A percentile compares a stretch with the other conserved stretches of the same genome.
phyloP scores from a whole-genome alignment of 148 eudicot species.

The Diospyros lotus region DNA sequence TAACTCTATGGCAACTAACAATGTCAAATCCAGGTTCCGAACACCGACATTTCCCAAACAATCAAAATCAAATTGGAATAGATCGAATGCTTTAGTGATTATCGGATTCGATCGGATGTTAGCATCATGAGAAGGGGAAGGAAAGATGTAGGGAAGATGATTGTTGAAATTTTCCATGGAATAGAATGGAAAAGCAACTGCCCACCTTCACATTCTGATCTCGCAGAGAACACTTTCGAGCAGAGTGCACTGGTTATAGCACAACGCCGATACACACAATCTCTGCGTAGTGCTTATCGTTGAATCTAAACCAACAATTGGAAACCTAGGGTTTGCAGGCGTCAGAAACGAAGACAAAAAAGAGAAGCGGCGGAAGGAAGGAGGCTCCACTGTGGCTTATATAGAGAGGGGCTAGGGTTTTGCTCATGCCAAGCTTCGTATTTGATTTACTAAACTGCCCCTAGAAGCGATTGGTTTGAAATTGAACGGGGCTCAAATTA shows the following conservation, averaged over 20 bases:
- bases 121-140: neutral
- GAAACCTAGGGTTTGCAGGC: neutral
- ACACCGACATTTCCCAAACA: too few relatives aligned
- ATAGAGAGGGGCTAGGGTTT: neutral
- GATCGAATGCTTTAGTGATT: too few relatives aligned
- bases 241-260: slow-evolving; percentile 19
- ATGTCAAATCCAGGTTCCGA: too few relatives aligned
- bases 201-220: slow-evolving; percentile 18
- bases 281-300: slow-evolving; percentile 16
- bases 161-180: slow-evolving; percentile 16
- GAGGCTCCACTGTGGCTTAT: too few relatives aligned
- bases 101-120: too few relatives aligned
- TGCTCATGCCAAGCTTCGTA: neutral
- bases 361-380: too few relatives aligned
- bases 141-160: slow-evolving; percentile 22
- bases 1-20: too few relatives aligned
- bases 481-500: too few relatives aligned
- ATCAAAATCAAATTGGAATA: too few relatives aligned
- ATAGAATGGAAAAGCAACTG: slow-evolving; percentile 14
- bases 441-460: too few relatives aligned
- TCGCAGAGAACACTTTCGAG: slow-evolving; percentile 36
- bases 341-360: neutral
- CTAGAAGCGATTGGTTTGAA: too few relatives aligned
- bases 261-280: slow-evolving; percentile 51
- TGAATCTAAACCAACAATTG: neutral